A percentile compares a stretch with the other conserved stretches of the same genome.
Conservation (phyloP, 257 asterid species). For the Scutellaria barbata region DNA sequence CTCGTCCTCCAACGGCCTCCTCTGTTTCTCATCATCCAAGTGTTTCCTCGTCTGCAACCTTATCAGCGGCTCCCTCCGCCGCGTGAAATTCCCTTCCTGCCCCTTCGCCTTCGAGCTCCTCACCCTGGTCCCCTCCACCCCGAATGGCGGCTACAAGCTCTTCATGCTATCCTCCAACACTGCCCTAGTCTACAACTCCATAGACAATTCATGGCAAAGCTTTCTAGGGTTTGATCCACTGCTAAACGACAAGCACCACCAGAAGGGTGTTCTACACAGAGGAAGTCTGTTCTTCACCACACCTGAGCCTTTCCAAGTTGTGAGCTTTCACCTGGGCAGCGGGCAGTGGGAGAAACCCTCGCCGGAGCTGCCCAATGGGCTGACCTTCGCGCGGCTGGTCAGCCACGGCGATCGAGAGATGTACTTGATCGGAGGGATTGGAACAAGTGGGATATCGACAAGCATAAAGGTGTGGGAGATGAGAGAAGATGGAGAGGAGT, state of each 20-base stretch:
- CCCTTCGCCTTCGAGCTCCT: conserved; percentile 53
- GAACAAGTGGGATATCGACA: conserved; percentile 64
- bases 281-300: conserved; percentile 56
- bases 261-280: conserved; percentile 51
- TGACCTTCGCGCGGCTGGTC: conserved; percentile 57
- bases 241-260: conserved; percentile 45
- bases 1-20: conserved; percentile 58
- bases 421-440: conserved; percentile 74
- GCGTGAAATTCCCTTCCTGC: conserved; percentile 51
- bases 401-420: conserved; percentile 48
- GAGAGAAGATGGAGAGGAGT: conserved; percentile 43
- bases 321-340: conserved; percentile 44
- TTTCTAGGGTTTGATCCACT: conserved; percentile 39
- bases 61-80: conserved; percentile 43
- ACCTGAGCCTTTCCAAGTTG: conserved; percentile 53
- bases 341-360: conserved; percentile 55
- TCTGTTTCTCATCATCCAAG: conserved; percentile 53
- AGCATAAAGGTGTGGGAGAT: conserved; percentile 72
- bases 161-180: conserved; percentile 44
- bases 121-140: conserved; percentile 46
- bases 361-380: conserved; percentile 40
- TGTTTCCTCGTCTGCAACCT: conserved; percentile 55
- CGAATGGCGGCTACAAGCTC: conserved; percentile 41
- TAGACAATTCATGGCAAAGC: conserved; percentile 41
- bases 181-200: conserved; percentile 53